These are phyloP conservation scores for Buddleja alternifolia DNA, from an alignment of 257 asterid genomes.

Conservation along the genomic window DNA sequence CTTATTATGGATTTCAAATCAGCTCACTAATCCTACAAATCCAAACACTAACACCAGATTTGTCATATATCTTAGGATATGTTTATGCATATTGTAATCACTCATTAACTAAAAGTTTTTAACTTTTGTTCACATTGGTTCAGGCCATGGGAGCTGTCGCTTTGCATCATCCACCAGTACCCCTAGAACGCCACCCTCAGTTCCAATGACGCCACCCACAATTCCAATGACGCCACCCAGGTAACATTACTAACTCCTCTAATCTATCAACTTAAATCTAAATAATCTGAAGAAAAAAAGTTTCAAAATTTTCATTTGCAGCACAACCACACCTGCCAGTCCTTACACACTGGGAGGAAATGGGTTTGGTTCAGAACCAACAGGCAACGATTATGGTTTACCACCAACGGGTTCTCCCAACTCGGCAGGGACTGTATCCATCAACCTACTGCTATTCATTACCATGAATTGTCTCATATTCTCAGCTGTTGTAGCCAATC, in stretches of 20 bases:
- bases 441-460: conserved; percentile 42
- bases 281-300: conserved; percentile 1
- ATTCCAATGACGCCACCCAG: conserved; percentile 69
- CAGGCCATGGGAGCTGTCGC: conserved; percentile 87
- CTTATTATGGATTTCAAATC: no score
- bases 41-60: not conserved
- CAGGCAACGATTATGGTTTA: conserved; percentile 62
- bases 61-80: not conserved
- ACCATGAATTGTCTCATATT: conserved; percentile 43
- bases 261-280: not conserved
- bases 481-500: conserved; percentile 42
- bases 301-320: conserved; percentile 44
- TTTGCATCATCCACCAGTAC: conserved; percentile 55
- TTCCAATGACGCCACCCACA: conserved; percentile 40
- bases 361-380: conserved; percentile 46
- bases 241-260: conserved; percentile 40
- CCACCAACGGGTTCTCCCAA: conserved; percentile 83
- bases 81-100: not conserved
- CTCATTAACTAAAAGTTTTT: not conserved
- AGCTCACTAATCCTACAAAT: no score
- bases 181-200: conserved; percentile 48
- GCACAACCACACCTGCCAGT: conserved; percentile 62
- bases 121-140: conserved; percentile 24
- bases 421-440: conserved; percentile 49
- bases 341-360: conserved; percentile 65